Evolutionary conservation across 495 filamentous ascomycete species (phyloP), one percentile per base, ranked within the genome.

Genomic region (Ascobolus immersus): DNA sequence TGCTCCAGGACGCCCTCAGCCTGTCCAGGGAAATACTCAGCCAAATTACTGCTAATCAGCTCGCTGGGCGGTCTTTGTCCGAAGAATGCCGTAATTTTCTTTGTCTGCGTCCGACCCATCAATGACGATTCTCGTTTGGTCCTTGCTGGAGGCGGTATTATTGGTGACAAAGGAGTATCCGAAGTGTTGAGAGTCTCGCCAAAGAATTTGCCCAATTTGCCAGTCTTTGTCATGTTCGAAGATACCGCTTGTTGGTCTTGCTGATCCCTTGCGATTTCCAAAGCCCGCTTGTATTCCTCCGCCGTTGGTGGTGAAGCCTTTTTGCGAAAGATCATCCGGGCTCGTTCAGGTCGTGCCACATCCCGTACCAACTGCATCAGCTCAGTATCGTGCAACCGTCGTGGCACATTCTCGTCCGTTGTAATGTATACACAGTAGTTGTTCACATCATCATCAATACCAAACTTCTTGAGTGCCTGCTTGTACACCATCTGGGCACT

Each of bases 1-100:
- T 78, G 67, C 45, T 92, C 89, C 39, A 99, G 89, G 36, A 81
- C 77, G 48, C 91, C 79, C 33, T 74, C 68, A 23, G 78, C 71
- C 47, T 92, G 81, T 43, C 90, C 82, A 2, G 86, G 86, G 64
- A 99, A 99, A 56, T 93, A 99, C 5, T 82, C 82, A 9, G 75
- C 76, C 25, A 94, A 62, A 49, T 99, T 86, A 18, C 81, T 81
- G 29, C 82, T 86, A 47, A 99, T 94, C 56, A 99, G 63, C 56
- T 94, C 89, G 51, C 81, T 92, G 2, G 89, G 89, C 12, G 86
- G 86, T 45, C 86, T 60, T 36, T 80, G 68, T 32, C 89, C 86
- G 46, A 89, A 79, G 60, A 93, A 92, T 35, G 47, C 46, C 3
- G 47, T 44, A 13, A 50, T 44, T 26, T 50, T 50, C 33, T 49